Conservation (phyloP, 2,329 filamentous ascomycete genomes). For the Rhytidhysteron rufulum region DNA sequence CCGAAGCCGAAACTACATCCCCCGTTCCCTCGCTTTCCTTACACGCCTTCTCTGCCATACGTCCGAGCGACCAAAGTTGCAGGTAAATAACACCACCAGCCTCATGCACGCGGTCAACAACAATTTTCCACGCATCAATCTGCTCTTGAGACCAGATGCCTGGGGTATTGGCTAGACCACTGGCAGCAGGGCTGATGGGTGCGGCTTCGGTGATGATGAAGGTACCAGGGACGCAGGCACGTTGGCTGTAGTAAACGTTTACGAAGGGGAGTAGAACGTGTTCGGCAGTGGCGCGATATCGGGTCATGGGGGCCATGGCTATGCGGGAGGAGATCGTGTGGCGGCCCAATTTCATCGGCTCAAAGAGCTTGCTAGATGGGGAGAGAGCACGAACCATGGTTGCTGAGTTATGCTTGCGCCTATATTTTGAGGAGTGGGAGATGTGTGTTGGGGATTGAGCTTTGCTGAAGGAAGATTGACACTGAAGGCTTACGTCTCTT, state of each 20-base stretch:
- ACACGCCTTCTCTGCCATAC: constrained; percentile 44
- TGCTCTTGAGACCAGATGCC: constrained; percentile 43
- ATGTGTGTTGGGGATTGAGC: no score
- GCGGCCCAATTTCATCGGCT: constrained; percentile 23
- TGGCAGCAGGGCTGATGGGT: constrained; percentile 26
- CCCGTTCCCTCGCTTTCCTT: constrained; percentile 28
- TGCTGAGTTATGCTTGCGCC: no score
- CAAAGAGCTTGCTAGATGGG: constrained; percentile 3
- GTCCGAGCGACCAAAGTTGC: constrained; percentile 61
- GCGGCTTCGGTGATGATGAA: constrained; percentile 32
- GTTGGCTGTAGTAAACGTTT: constrained; percentile 33
- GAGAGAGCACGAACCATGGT: no score
- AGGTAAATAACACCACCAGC: constrained; percentile 59
- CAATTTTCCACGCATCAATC: constrained; percentile 56
- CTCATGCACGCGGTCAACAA: constrained; percentile 60
- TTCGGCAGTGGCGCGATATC: constrained; percentile 38
- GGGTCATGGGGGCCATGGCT: constrained; percentile 26
- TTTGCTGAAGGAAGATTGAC: no score
- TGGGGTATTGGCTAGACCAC: constrained; percentile 22
- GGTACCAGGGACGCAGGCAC: constrained; percentile 26
- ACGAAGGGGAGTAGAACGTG: constrained; percentile 35
- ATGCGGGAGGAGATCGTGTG: constrained; percentile 22
- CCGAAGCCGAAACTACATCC: constrained; percentile 25
- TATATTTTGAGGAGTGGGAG: no score
- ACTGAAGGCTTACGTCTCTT: no score